These are phyloP conservation scores for Dictyostelium firmibasis DNA, from an alignment of 78 protist genomes.

Conservation along the genomic window DNA sequence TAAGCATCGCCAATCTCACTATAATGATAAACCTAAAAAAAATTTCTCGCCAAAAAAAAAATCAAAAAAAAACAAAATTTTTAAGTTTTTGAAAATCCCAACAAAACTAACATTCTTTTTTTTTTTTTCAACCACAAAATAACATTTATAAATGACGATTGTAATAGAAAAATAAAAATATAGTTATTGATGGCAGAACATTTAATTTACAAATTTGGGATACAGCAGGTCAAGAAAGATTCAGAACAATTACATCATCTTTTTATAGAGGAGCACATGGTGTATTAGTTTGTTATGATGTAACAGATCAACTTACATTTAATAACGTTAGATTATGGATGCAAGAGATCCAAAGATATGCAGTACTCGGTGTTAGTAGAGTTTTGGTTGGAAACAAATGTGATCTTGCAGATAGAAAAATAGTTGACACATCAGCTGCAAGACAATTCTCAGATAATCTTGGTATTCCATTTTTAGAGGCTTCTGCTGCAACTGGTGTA, in stretches of 20 bases:
- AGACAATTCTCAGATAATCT: constrained; percentile 90
- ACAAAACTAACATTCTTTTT: no score
- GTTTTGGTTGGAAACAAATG: constrained; percentile 74
- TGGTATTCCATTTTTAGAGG: constrained; percentile 98
- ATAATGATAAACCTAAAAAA: no score
- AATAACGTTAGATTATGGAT: constrained; percentile 71
- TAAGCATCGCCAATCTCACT: background rate
- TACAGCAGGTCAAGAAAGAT: constrained; percentile 93
- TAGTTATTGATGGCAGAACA: constrained; percentile 44
- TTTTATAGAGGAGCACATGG: constrained; percentile 84
- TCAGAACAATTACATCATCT: constrained; percentile 86
- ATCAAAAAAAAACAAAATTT: background rate
- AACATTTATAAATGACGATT: no score
- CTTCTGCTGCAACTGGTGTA: constrained; percentile 96
- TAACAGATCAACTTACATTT: constrained; percentile 54
- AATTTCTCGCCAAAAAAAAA: background rate
- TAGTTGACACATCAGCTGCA: constrained; percentile 15
- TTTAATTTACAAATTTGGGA: constrained; percentile 68
- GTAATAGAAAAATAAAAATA: constrained; percentile 52
- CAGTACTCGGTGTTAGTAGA: constrained; percentile 59
- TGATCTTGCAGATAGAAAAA: constrained; percentile 57
- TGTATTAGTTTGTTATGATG: constrained; percentile 71
- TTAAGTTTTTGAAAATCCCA: no score
- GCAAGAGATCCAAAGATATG: constrained; percentile 73
- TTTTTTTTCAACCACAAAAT: no score